Evolutionary conservation across 108 stramenopile species (phyloP).

Genomic region (Cylindrotheca closterium): DNA sequence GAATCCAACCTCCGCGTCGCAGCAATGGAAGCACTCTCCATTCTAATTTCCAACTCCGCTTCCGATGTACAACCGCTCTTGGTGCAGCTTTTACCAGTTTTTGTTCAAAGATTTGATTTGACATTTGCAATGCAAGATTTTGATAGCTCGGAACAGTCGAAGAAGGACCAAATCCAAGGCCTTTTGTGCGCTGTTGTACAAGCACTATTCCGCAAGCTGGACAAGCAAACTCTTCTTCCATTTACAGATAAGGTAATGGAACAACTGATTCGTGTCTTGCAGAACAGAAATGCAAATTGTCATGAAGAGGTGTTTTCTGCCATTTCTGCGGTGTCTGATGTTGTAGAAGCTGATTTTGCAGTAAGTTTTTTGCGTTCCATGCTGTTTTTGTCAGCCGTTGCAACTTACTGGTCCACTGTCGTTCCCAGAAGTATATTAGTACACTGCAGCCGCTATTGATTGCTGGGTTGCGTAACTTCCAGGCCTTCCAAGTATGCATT

Average conservation of each 20-base stretch:
- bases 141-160: constrained; percentile 85
- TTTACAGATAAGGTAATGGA: constrained; percentile 85
- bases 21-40: constrained; percentile 86
- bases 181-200: constrained; percentile 86
- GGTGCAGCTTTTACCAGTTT: constrained; percentile 67
- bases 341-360: constrained; percentile 81
- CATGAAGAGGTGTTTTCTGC: constrained; percentile 96
- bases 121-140: constrained; percentile 73
- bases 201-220: constrained; percentile 75
- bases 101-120: constrained; percentile 73
- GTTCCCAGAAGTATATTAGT: constrained; percentile 82
- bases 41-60: constrained; percentile 84
- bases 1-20: constrained; percentile 76
- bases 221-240: constrained; percentile 66
- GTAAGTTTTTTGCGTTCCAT: constrained; percentile 21
- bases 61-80: constrained; percentile 70
- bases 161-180: constrained; percentile 82
- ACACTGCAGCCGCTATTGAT: constrained; percentile 81
- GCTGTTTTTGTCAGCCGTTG: neutral
- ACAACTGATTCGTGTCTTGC: constrained; percentile 84
- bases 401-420: neutral
- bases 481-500: constrained; percentile 91
- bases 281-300: constrained; percentile 75
- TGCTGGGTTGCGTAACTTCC: constrained; percentile 83
- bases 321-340: constrained; percentile 82